Percentiles rank a stretch among this genome's conserved stretches.
phyloP scores from a whole-genome alignment of 1,284 basidiomycete species.

The Inonotus hispidus region DNA sequence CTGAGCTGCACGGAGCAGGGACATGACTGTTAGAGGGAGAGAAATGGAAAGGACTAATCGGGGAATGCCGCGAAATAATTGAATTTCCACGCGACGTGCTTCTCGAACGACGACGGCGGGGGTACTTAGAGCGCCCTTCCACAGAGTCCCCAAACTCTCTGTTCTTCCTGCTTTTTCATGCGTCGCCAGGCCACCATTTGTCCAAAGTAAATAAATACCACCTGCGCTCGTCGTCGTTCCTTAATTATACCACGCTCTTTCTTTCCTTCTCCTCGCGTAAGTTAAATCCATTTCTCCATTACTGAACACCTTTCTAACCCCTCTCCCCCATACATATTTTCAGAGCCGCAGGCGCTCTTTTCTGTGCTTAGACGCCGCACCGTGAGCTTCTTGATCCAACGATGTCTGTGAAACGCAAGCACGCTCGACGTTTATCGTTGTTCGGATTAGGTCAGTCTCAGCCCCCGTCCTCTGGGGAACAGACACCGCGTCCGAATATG shows the following conservation, averaged over 20 bases:
- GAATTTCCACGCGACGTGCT: not conserved
- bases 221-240: conserved; percentile 5
- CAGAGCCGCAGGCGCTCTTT: not conserved
- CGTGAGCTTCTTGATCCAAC: not conserved
- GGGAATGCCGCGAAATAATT: not conserved
- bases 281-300: not conserved
- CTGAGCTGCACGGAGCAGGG: conserved; percentile 12
- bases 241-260: not conserved
- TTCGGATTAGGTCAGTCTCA: conserved; percentile 13
- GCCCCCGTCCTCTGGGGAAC: conserved; percentile 1
- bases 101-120: not conserved
- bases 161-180: not conserved
- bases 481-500: conserved; percentile 6
- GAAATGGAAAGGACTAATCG: not conserved
- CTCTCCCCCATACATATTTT: not conserved
- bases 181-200: not conserved
- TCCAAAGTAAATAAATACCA: not conserved
- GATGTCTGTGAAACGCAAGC: conserved; percentile 14
- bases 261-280: not conserved
- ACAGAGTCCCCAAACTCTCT: not conserved
- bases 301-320: not conserved
- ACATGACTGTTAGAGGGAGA: conserved; percentile 14
- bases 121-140: too few species aligned
- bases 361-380: not conserved
- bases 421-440: conserved; percentile 13